A percentile compares a stretch with the other conserved stretches of the same genome.
These are phyloP conservation scores for Mucor piriformis DNA, from an alignment of 371 early-diverging fungal species.

Conservation along the genomic window DNA sequence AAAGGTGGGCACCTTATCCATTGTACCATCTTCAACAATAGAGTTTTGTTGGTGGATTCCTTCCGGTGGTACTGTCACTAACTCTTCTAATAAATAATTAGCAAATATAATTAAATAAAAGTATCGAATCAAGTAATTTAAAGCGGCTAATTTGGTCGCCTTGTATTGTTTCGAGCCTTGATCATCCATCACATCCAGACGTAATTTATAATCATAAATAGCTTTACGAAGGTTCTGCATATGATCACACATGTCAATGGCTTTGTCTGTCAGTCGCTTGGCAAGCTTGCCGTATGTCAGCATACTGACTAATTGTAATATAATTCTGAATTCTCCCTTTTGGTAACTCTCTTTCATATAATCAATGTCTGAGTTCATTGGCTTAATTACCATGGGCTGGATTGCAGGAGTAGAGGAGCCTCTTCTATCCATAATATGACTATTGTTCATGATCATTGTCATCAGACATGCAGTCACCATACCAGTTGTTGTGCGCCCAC, in stretches of 20 bases:
- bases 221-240: constrained; percentile 68
- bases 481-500: constrained; percentile 76
- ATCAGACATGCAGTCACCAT: constrained; percentile 60
- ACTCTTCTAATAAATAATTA: constrained; percentile 57
- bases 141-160: constrained; percentile 33
- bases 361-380: constrained; percentile 7
- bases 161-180: constrained; percentile 36
- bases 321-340: constrained; percentile 60
- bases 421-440: constrained; percentile 10
- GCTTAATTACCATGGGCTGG: no score
- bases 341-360: constrained; percentile 36
- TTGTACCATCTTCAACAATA: neutral
- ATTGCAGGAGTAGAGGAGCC: neutral
- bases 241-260: constrained; percentile 65
- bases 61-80: neutral
- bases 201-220: constrained; percentile 57
- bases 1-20: constrained; percentile 23
- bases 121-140: constrained; percentile 64
- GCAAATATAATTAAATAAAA: constrained; percentile 66
- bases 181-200: constrained; percentile 45
- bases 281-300: constrained; percentile 60
- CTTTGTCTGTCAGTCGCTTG: constrained; percentile 60
- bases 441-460: constrained; percentile 28
- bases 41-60: constrained; percentile 8
- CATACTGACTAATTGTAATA: constrained; percentile 61